phyloP scores from a whole-genome alignment of 345 rosid species.

The Syzygium aqueum region DNA sequence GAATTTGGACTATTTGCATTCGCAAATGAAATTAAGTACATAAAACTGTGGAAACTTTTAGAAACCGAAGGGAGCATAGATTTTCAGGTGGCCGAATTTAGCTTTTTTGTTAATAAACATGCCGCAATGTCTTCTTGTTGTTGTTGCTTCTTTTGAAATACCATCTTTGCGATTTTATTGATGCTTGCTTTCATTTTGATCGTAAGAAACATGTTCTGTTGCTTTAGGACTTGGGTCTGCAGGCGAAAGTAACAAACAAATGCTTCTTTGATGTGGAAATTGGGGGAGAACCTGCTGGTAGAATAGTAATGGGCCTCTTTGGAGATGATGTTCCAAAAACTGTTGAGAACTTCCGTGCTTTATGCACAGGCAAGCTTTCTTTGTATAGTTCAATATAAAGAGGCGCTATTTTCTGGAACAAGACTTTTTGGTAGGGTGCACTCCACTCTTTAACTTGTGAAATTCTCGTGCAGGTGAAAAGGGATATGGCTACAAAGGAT shows the following conservation, averaged over 20 bases:
- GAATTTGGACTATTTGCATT: not conserved
- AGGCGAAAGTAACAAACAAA: conserved; percentile 73
- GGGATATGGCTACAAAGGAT: conserved; percentile 77
- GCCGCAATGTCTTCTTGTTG: not conserved
- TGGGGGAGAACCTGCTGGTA: conserved; percentile 70
- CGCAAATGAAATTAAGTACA: not conserved
- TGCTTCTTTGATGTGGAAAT: conserved; percentile 83
- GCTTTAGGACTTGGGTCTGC: conserved; percentile 55
- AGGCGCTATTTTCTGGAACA: not conserved
- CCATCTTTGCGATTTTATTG: not conserved
- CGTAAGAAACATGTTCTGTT: not conserved
- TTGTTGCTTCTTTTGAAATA: not conserved
- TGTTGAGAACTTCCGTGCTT: conserved; percentile 71
- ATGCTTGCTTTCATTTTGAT: not conserved
- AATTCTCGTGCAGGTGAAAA: conserved; percentile 58
- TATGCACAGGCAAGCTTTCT: conserved; percentile 62
- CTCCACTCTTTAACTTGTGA: not conserved
- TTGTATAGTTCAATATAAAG: not conserved
- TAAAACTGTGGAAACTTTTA: not conserved
- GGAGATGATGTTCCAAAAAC: conserved; percentile 84
- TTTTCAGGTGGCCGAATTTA: not conserved
- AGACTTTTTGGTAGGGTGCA: not conserved
- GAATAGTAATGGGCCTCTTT: conserved; percentile 77
- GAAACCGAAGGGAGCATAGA: not conserved
- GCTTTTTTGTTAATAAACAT: not conserved